phyloP scores from a whole-genome alignment of 2,329 filamentous ascomycete species.

The Penicillium frequentans region DNA sequence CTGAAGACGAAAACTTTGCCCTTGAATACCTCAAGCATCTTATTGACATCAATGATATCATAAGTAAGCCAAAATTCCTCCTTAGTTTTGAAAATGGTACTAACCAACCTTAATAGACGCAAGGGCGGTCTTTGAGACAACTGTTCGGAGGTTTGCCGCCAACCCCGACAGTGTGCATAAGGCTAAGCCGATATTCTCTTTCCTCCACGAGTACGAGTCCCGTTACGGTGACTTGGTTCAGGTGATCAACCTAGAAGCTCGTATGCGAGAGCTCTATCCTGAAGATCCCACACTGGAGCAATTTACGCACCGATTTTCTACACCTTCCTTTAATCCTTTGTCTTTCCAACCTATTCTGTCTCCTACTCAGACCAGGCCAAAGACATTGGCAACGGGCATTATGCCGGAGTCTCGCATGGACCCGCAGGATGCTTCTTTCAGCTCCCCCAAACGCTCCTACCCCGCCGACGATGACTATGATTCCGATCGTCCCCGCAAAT shows the following conservation, averaged over 20 bases:
- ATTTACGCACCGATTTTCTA: conserved; percentile 75
- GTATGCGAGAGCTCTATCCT: conserved; percentile 92
- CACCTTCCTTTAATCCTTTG: conserved; percentile 76
- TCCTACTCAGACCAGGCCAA: conserved; percentile 73
- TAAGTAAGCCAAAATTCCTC: conserved; percentile 63
- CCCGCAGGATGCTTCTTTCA: conserved; percentile 32
- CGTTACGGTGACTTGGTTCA: conserved; percentile 90
- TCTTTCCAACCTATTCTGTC: conserved; percentile 81
- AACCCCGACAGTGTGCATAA: conserved; percentile 73
- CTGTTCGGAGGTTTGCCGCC: conserved; percentile 75
- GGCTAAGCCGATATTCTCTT: conserved; percentile 81
- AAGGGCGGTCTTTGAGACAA: conserved; percentile 92
- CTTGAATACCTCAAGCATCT: conserved; percentile 95
- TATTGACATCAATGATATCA: conserved; percentile 87
- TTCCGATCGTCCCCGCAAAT: conserved; percentile 75
- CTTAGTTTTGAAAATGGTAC: neutral
- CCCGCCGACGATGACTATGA: conserved; percentile 73
- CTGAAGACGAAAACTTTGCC: conserved; percentile 88
- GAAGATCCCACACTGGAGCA: conserved; percentile 74
- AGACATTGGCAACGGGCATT: conserved; percentile 42
- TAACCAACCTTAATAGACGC: conserved; percentile 63
- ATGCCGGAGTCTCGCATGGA: conserved; percentile 38
- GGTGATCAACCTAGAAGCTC: conserved; percentile 83
- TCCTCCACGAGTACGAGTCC: conserved; percentile 94
- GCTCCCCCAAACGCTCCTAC: conserved; percentile 58